phyloP scores from a whole-genome alignment of 2,329 filamentous ascomycete genomes.

The Corinectria fuckeliana region DNA sequence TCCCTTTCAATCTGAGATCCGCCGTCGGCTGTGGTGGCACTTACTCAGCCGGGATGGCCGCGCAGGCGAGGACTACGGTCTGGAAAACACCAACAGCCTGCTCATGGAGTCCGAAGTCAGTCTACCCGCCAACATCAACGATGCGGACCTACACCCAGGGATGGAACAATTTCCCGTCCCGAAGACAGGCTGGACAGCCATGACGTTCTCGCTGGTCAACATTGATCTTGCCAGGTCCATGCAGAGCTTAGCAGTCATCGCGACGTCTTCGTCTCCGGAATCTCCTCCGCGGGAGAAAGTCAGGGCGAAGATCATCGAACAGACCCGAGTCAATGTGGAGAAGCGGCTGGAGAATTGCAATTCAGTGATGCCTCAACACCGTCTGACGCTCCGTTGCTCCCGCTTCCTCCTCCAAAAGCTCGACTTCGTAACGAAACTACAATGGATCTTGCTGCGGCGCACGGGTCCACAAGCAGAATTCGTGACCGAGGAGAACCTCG shows the following conservation, averaged over 20 bases:
- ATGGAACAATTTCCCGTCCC: conserved; percentile 55
- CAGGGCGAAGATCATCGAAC: neutral
- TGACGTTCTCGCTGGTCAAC: neutral
- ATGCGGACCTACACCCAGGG: conserved; percentile 55
- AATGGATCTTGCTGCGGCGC: conserved; percentile 21
- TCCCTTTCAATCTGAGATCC: conserved; percentile 61
- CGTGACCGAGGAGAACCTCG: conserved; percentile 37
- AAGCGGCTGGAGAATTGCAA: conserved; percentile 56
- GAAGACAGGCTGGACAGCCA: conserved; percentile 56
- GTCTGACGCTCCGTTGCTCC: conserved; percentile 30
- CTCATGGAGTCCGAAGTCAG: conserved; percentile 47
- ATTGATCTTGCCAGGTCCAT: neutral
- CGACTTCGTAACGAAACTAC: conserved; percentile 40
- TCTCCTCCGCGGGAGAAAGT: conserved; percentile 52
- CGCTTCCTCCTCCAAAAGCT: conserved; percentile 37
- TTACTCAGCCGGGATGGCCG: conserved; percentile 56
- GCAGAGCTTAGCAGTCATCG: neutral
- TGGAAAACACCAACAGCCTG: conserved; percentile 23
- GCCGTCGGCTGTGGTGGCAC: conserved; percentile 61
- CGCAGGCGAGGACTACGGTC: conserved; percentile 63
- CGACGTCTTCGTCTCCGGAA: neutral
- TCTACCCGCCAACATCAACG: conserved; percentile 63
- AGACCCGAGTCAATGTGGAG: conserved; percentile 45
- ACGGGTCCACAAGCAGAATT: conserved; percentile 15
- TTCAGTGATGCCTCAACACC: conserved; percentile 52